These are phyloP conservation scores for Ceriops tagal DNA, from an alignment of 345 rosid genomes.

Conservation along the genomic window DNA sequence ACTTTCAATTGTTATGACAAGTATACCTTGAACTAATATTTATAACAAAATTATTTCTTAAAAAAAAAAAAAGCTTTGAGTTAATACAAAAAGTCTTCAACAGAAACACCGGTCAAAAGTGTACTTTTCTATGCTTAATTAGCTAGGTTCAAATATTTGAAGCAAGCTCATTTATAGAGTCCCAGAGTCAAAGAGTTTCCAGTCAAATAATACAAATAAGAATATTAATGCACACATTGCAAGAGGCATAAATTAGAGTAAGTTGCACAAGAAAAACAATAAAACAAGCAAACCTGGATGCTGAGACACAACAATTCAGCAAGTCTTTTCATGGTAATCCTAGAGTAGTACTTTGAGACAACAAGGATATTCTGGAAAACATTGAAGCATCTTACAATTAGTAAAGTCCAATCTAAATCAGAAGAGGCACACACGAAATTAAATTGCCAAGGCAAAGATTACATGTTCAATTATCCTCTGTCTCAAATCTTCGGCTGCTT, in stretches of 20 bases:
- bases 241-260: not conserved
- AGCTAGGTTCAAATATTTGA: too few species aligned
- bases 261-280: not conserved
- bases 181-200: too few species aligned
- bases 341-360: conserved; percentile 89
- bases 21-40: not conserved
- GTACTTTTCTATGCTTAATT: too few species aligned
- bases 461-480: conserved; percentile 95
- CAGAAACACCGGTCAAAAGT: too few species aligned
- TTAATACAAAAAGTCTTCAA: too few species aligned
- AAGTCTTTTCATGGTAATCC: conserved; percentile 82
- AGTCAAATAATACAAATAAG: not conserved
- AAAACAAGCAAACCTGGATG: conserved; percentile 47
- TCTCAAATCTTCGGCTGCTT: conserved; percentile 92
- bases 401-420: not conserved
- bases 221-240: not conserved
- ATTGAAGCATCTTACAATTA: conserved; percentile 4
- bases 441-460: conserved; percentile 1
- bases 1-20: not conserved
- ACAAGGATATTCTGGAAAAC: conserved; percentile 88
- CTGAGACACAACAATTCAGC: conserved; percentile 86
- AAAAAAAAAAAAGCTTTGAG: too few species aligned
- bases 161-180: too few species aligned
- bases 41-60: not conserved
- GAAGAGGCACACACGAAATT: not conserved